Evolutionary conservation across 2,329 filamentous ascomycete genomes (phyloP), one percentile per base, ranked within the genome.

Genomic region (Phaeoacremonium minimum): DNA sequence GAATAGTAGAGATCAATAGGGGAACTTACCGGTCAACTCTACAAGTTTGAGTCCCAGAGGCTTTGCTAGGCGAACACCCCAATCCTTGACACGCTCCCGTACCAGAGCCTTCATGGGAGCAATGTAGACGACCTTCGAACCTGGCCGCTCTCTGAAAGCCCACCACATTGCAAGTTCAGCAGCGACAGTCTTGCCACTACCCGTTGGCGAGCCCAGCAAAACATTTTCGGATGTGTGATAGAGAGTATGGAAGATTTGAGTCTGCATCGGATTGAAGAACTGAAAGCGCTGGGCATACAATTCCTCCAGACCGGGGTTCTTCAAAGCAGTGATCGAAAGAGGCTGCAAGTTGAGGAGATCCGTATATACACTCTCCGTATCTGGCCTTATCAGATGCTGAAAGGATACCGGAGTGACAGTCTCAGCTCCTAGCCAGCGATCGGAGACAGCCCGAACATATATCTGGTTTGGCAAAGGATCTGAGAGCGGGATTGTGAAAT

Each of bases 251-350:
- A 98, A 98, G 35, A 98, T 88, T 54, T 98, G 93, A 0, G 93
- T 97, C 61, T 98, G 93, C 94, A 98, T 97, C 0, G 93, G 93
- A 55, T 98, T 98, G 73, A 98, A 98, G 62, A 84, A 98, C 46
- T 93, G 84, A 60, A 98, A 98, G 19, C 89, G 79, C 56, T 91
- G 71, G 1, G 75, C 81, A 52, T 98, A 98, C 2, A 98, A 76
- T 42, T 93, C 87, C 57, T 98, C 91, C 0, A 98, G 63, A 0
- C 81, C 71, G 0, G 87, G 81, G 45, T 97, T 95, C 55, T 95
- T 89, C 29, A 98, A 69, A 1, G 91, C 91, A 15, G 81, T 77
- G 42, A 98, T 80, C 0, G 91, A 85, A 4, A 98, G 68, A 3
- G 93, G 93, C 55, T 97, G 93, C 16, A 98, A 67, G 51, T 96